These are phyloP conservation scores for Chaetomium tenue DNA, from an alignment of 495 filamentous ascomycete genomes.

Conservation along the genomic window DNA sequence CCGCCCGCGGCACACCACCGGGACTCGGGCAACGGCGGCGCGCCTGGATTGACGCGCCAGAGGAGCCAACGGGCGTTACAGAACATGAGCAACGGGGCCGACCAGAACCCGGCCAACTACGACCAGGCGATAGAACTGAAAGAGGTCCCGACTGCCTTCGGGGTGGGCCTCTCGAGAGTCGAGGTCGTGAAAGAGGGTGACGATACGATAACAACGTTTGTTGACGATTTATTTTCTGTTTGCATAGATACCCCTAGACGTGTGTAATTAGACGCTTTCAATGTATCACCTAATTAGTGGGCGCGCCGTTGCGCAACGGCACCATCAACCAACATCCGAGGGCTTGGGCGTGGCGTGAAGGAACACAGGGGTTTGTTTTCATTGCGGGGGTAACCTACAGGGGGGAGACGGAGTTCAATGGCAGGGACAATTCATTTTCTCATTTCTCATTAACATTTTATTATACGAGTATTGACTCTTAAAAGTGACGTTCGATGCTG, in stretches of 20 bases:
- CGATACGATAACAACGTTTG: constrained; percentile 35
- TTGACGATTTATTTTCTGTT: constrained; percentile 40
- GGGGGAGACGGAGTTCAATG: too few relatives aligned
- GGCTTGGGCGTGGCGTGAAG: too few relatives aligned
- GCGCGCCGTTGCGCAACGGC: neutral
- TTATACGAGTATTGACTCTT: neutral
- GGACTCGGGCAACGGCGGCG: neutral
- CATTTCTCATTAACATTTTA: neutral
- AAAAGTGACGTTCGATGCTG: constrained; percentile 17
- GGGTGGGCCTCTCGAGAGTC: constrained; percentile 21
- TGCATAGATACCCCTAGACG: constrained; percentile 34
- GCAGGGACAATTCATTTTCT: neutral
- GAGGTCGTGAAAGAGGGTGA: constrained; percentile 33
- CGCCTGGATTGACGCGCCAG: constrained; percentile 1
- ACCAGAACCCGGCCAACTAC: constrained; percentile 6
- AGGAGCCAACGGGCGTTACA: constrained; percentile 5
- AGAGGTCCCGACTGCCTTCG: constrained; percentile 17
- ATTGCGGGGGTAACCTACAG: too few relatives aligned
- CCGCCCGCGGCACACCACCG: neutral
- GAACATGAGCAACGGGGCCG: neutral
- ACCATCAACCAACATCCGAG: too few relatives aligned
- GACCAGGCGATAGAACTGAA: constrained; percentile 21
- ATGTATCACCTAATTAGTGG: neutral
- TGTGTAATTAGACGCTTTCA: neutral
- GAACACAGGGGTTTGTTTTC: too few relatives aligned